Evolutionary conservation across 495 filamentous ascomycete species (phyloP), one percentile per base, ranked within the genome.

Genomic region (Hypoxylon intermedium): DNA sequence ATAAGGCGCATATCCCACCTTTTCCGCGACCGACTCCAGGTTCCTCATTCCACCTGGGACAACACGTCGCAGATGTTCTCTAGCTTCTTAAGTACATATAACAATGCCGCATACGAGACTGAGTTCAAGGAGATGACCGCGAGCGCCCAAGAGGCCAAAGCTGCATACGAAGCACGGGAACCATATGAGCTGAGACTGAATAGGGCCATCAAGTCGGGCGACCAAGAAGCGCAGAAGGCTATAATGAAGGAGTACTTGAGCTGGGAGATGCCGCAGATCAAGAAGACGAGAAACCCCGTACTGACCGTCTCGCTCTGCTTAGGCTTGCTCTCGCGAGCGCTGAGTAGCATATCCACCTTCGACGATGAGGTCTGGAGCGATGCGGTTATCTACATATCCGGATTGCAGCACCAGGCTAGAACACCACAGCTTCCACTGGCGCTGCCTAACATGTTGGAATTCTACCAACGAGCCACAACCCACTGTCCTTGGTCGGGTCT

Each of bases 401-500:
- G 59, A 26, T 45, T 74, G 5, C 75, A 78, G 33, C 67, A 69
- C 16, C 68, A 69, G 42, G 71, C 63, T 51, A 75, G 66, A 49
- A 45, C 53, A 5, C 43, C 51, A 3, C 45, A 75, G 6, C 64
- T 64, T 12, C 47, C 58, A 1, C 51, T 67, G 16, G 41, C 76
- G 9, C 66, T 82, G 9, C 82, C 76, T 20, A 78, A 73, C 33
- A 67, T 75, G 54, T 69, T 79, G 13, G 75, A 79, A 38, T 74
- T 76, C 38, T 73, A 79, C 15, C 86, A 92, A 61, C 82, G 91
- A 46, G 91, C 90, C 12, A 93, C 90, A 1, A 82, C 87, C 12
- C 92, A 97, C 72, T 93, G 92, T 55, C 93, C 94, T 1, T 96
- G 91, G 89, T 95, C 90, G 12, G 93, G 94, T 16, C 81, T 84